Conservation (phyloP, 2,329 filamentous ascomycete species). For the Colletotrichum paranaense region DNA sequence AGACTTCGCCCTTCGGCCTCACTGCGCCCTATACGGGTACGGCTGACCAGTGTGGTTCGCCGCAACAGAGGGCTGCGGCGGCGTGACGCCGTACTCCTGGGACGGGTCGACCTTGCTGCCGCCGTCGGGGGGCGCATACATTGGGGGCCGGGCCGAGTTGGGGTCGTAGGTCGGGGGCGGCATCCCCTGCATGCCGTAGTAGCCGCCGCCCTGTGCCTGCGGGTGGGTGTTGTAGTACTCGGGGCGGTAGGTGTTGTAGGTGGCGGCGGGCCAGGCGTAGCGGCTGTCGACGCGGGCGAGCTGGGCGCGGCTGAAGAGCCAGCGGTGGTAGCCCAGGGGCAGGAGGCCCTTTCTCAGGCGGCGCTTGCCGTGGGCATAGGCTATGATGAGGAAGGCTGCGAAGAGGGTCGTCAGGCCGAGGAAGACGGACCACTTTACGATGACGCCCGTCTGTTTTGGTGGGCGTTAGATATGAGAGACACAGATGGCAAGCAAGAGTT, state of each 20-base stretch:
- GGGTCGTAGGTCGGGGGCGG: constrained; percentile 70
- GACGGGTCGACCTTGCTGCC: constrained; percentile 64
- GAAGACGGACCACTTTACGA: constrained; percentile 79
- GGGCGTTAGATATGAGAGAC: constrained; percentile 12
- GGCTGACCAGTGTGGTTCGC: constrained; percentile 48
- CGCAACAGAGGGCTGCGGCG: constrained; percentile 41
- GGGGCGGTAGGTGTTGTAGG: constrained; percentile 54
- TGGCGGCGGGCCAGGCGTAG: constrained; percentile 54
- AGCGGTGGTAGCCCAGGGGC: constrained; percentile 78
- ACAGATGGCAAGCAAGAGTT: too few relatives aligned
- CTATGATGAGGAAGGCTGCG: constrained; percentile 72
- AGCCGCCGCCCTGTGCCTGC: constrained; percentile 34
- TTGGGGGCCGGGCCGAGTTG: constrained; percentile 60
- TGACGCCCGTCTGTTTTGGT: constrained; percentile 64
- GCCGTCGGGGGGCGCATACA: constrained; percentile 64
- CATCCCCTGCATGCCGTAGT: constrained; percentile 63
- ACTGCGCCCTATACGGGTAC: constrained; percentile 40
- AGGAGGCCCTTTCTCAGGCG: constrained; percentile 73
- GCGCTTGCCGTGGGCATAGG: constrained; percentile 76
- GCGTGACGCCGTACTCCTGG: constrained; percentile 41
- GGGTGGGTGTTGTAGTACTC: constrained; percentile 45
- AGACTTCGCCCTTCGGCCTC: constrained; percentile 17
- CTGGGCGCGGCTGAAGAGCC: constrained; percentile 60
- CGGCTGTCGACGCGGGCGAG: constrained; percentile 60
- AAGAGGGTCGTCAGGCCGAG: constrained; percentile 69